Conservation (phyloP, 2,329 filamentous ascomycete species). For the Penicillium sp. region DNA sequence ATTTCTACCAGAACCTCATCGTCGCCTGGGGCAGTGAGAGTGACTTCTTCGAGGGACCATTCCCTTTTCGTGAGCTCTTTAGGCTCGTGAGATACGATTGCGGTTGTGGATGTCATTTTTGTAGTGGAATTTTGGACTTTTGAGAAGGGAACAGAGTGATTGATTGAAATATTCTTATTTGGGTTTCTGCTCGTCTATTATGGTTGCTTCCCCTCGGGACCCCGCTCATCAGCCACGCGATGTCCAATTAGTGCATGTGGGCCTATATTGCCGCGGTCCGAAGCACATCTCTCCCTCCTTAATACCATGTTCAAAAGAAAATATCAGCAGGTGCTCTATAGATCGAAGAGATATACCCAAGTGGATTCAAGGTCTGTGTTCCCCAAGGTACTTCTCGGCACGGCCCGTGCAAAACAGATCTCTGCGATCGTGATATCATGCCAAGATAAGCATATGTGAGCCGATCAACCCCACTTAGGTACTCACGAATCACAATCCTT, state of each 20-base stretch:
- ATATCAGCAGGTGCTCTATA: no score
- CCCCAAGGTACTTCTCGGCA: background rate
- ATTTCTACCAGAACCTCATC: conserved; percentile 19
- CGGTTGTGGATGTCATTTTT: conserved; percentile 1
- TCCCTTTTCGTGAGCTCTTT: background rate
- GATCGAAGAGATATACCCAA: no score
- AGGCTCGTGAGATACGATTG: conserved; percentile 6
- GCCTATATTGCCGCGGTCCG: background rate
- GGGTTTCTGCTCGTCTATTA: background rate
- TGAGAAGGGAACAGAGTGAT: background rate
- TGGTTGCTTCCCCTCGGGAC: background rate
- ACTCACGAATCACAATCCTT: no score
- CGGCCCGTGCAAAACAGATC: background rate
- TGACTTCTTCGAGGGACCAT: conserved; percentile 7
- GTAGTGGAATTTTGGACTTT: background rate
- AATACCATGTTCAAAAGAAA: no score
- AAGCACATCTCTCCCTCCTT: background rate
- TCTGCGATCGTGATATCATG: background rate
- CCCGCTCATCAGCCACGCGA: background rate
- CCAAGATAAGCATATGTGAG: background rate
- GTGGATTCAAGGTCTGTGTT: background rate
- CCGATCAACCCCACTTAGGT: no score
- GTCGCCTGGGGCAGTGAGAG: background rate
- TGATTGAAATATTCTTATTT: background rate
- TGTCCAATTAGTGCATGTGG: background rate